Evolutionary conservation across 2,329 filamentous ascomycete genomes (phyloP).

Genomic region (Aspergillus fumigatiaffinis): DNA sequence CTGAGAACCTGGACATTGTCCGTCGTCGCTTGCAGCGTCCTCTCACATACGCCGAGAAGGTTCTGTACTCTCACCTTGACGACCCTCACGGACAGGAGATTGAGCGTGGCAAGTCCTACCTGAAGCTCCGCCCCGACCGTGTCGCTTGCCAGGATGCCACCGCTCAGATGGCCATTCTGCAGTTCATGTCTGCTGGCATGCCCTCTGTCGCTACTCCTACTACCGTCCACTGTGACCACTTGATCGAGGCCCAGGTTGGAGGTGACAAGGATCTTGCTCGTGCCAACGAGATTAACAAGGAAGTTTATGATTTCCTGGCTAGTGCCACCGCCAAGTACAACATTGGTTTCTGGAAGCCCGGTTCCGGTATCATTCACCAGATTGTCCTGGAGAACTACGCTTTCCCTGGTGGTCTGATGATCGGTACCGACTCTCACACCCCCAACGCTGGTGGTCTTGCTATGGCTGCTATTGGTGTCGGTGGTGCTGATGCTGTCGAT

Average conservation of each 20-base stretch:
- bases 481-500: slow-evolving; percentile 97
- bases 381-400: slow-evolving; percentile 98
- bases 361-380: slow-evolving; percentile 99
- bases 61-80: slow-evolving; percentile 97
- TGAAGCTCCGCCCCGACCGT: slow-evolving; percentile 94
- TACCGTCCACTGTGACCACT: slow-evolving; percentile 97
- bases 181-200: slow-evolving; percentile 99
- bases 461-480: slow-evolving; percentile 92
- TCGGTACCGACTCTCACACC: slow-evolving; percentile 97
- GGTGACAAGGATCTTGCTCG: slow-evolving; percentile 89
- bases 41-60: slow-evolving; percentile 95
- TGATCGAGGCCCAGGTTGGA: slow-evolving; percentile 96
- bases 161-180: slow-evolving; percentile 98
- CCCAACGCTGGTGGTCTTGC: slow-evolving; percentile 95
- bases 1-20: slow-evolving; percentile 91
- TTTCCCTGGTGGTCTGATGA: slow-evolving; percentile 96
- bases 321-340: slow-evolving; percentile 97
- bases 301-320: slow-evolving; percentile 97
- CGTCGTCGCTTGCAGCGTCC: slow-evolving; percentile 85
- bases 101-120: slow-evolving; percentile 89
- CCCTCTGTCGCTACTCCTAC: slow-evolving; percentile 88
- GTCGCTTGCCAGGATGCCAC: slow-evolving; percentile 99
- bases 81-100: slow-evolving; percentile 95
- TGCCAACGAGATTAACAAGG: slow-evolving; percentile 93
- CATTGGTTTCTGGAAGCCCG: slow-evolving; percentile 99